Conservation (phyloP, 176 grass and related monocot genomes). For the Cenchrus fungigraminus region DNA sequence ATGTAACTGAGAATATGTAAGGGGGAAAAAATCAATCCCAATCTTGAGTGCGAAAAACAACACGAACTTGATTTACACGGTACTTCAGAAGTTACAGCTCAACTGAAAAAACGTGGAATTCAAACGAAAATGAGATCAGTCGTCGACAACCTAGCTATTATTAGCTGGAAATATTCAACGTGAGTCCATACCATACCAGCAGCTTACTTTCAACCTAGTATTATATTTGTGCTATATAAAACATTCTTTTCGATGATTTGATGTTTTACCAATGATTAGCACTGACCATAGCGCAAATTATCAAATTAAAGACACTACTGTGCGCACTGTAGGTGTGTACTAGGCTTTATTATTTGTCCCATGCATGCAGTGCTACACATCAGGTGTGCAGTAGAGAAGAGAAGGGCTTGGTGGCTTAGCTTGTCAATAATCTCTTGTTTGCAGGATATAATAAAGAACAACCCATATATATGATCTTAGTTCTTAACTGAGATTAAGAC, state of each 20-base stretch:
- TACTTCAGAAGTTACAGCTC: neutral
- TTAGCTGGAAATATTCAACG: neutral
- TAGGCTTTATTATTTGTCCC: too few relatives aligned
- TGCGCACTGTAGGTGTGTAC: neutral
- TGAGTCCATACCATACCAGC: neutral
- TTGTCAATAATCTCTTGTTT: neutral
- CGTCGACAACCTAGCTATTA: too few relatives aligned
- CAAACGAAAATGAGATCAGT: neutral
- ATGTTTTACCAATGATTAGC: neutral
- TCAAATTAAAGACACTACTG: neutral
- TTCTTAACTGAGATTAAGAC: neutral
- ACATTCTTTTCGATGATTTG: conserved; percentile 13
- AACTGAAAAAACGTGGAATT: conserved; percentile 19
- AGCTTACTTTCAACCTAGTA: too few relatives aligned
- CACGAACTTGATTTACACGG: neutral
- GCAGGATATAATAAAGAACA: too few relatives aligned
- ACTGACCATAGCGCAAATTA: neutral
- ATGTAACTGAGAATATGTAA: neutral
- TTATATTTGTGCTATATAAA: neutral
- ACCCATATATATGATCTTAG: too few relatives aligned
- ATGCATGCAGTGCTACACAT: neutral
- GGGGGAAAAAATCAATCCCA: too few relatives aligned
- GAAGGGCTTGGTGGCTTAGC: neutral
- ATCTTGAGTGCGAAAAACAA: conserved; percentile 1
- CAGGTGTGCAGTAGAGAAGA: neutral